These are phyloP conservation scores for Lipomyces yamanashiensis DNA, from an alignment of 805 yeast species.

Conservation along the genomic window DNA sequence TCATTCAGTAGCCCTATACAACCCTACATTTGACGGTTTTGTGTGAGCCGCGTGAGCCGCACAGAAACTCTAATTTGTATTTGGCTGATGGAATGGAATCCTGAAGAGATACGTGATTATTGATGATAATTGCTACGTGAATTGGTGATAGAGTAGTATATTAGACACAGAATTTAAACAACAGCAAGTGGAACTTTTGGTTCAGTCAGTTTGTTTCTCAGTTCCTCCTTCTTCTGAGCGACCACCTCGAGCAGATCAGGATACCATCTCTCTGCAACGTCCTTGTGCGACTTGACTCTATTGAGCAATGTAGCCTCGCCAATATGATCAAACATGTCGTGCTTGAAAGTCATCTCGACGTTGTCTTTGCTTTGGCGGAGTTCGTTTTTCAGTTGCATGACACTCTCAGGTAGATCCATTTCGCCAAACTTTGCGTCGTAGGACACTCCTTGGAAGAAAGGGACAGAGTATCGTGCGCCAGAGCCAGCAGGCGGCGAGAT, in stretches of 20 bases:
- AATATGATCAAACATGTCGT: constrained; percentile 38
- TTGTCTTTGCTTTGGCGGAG: constrained; percentile 24
- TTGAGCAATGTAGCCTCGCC: constrained; percentile 52
- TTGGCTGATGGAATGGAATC: neutral
- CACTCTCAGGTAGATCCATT: constrained; percentile 26
- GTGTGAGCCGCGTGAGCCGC: constrained; percentile 4
- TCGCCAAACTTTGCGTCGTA: constrained; percentile 32
- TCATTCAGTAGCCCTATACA: neutral
- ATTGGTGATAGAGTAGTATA: neutral
- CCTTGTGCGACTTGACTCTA: constrained; percentile 49
- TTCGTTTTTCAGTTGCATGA: constrained; percentile 18
- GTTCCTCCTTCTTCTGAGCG: constrained; percentile 17
- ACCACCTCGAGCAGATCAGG: constrained; percentile 42
- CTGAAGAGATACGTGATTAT: neutral
- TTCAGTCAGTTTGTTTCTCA: constrained; percentile 9
- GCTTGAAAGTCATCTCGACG: constrained; percentile 31
- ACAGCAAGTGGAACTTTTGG: constrained; percentile 6
- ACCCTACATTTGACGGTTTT: neutral
- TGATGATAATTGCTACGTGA: neutral
- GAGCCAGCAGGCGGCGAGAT: constrained; percentile 48
- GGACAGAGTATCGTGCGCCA: constrained; percentile 49
- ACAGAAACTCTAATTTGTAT: neutral
- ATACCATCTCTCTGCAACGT: constrained; percentile 50
- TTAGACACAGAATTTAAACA: neutral
- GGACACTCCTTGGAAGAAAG: constrained; percentile 53